Evolutionary conservation across 1,139 yeast genomes (phyloP).

Genomic region (Yamadazyma buinensis): DNA sequence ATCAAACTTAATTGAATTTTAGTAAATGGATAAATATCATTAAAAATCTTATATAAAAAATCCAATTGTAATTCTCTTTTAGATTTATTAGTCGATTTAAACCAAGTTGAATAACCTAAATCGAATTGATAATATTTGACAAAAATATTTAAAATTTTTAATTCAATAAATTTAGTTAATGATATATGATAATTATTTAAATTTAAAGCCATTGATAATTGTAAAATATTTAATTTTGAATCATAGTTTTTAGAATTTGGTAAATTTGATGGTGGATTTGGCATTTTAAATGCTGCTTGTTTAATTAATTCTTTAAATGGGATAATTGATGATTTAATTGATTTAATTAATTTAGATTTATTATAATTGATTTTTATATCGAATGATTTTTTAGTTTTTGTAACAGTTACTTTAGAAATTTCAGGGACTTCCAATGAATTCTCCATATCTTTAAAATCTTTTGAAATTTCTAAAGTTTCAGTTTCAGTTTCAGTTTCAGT

Average conservation of each 20-base stretch:
- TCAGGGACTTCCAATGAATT: too few species aligned
- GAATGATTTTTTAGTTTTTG: too few species aligned
- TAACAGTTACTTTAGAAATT: too few species aligned
- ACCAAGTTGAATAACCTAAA: conserved; percentile 77
- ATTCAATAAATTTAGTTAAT: conserved; percentile 37
- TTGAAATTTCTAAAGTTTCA: too few species aligned
- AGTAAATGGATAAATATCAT: conserved; percentile 37
- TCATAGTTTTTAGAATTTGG: conserved; percentile 6
- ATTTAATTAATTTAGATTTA: conserved; percentile 1
- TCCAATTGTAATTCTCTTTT: conserved; percentile 50
- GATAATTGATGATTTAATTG: not conserved
- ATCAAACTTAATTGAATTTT: conserved; percentile 60
- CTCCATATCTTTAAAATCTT: too few species aligned
- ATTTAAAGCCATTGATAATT: conserved; percentile 23
- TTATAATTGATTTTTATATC: conserved; percentile 2
- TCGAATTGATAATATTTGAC: conserved; percentile 59
- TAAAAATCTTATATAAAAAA: conserved; percentile 45
- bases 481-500: too few species aligned
- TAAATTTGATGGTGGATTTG: not conserved
- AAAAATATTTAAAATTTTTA: conserved; percentile 54
- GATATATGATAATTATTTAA: conserved; percentile 15
- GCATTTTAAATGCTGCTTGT: not conserved
- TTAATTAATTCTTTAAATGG: conserved; percentile 2
- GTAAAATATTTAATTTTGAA: conserved; percentile 26
- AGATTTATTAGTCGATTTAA: conserved; percentile 61